Evolutionary conservation across 345 rosid genomes (phyloP).

Genomic region (Gossypium stocksii): DNA sequence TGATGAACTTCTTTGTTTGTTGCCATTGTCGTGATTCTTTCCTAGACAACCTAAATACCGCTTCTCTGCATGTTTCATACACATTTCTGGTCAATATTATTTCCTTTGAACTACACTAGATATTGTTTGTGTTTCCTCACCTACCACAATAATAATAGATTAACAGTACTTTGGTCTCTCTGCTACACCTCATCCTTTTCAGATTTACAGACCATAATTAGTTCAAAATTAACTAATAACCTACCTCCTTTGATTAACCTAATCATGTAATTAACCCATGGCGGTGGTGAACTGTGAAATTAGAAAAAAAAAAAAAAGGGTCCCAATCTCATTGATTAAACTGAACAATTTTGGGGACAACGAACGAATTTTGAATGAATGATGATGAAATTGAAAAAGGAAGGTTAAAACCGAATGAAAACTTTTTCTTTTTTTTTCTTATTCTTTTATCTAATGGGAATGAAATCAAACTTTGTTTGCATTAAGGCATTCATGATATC

Average conservation of each 20-base stretch:
- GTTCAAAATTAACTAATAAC: not conserved
- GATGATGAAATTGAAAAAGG: slow-evolving; percentile 2
- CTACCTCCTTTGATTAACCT: slow-evolving; percentile 17
- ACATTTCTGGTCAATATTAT: slow-evolving; percentile 21
- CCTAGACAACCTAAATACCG: not conserved
- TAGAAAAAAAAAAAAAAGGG: not conserved
- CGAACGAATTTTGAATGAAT: not conserved
- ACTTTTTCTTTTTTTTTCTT: not conserved
- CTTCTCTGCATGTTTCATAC: slow-evolving; percentile 21
- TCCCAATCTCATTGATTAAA: slow-evolving; percentile 25
- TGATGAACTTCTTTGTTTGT: slow-evolving; percentile 6
- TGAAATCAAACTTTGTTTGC: slow-evolving; percentile 18
- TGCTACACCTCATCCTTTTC: not conserved
- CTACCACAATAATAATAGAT: too few species aligned
- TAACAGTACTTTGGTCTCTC: not conserved
- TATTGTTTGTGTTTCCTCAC: too few species aligned
- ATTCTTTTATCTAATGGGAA: not conserved
- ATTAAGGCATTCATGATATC: slow-evolving; percentile 16
- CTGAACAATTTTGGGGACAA: slow-evolving; percentile 17
- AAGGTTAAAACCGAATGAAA: not conserved
- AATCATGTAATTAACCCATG: slow-evolving; percentile 19
- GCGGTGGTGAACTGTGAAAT: not conserved
- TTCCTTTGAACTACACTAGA: not conserved
- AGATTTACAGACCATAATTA: not conserved
- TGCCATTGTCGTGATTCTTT: slow-evolving; percentile 49